These are phyloP conservation scores for Lipomyces starkeyi DNA, from an alignment of 805 yeast species.

Conservation along the genomic window DNA sequence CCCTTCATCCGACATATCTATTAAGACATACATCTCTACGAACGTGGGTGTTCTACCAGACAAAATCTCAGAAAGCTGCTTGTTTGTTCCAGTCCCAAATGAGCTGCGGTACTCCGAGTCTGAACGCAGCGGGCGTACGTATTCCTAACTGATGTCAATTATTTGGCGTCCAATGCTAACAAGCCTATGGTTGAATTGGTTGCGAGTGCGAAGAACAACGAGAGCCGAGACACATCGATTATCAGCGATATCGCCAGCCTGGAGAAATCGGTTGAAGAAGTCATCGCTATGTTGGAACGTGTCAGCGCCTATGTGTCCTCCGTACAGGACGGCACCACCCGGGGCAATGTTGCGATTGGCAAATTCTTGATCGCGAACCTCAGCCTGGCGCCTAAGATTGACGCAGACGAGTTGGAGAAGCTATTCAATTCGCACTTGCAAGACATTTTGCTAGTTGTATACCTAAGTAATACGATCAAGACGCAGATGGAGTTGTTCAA, in stretches of 20 bases:
- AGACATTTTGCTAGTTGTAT: constrained; percentile 81
- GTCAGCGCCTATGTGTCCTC: constrained; percentile 46
- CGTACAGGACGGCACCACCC: constrained; percentile 38
- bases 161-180: constrained; percentile 11
- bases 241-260: constrained; percentile 45
- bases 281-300: constrained; percentile 49
- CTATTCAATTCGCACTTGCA: constrained; percentile 74
- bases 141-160: constrained; percentile 24
- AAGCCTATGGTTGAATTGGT: constrained; percentile 45
- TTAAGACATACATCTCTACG: constrained; percentile 81
- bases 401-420: constrained; percentile 59
- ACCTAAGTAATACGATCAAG: constrained; percentile 80
- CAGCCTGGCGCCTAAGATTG: constrained; percentile 49
- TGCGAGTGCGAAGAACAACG: constrained; percentile 45
- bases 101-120: constrained; percentile 61
- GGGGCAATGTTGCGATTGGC: constrained; percentile 57
- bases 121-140: constrained; percentile 65
- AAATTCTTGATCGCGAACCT: constrained; percentile 62
- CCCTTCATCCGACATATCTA: constrained; percentile 54
- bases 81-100: constrained; percentile 79
- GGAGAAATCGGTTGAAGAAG: constrained; percentile 47
- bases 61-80: constrained; percentile 52
- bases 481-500: constrained; percentile 56
- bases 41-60: constrained; percentile 62
- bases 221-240: constrained; percentile 45